A percentile compares a stretch with the other conserved stretches of the same genome.
phyloP scores from a whole-genome alignment of 2,329 filamentous ascomycete genomes.

The Fusarium oligoseptatum region DNA sequence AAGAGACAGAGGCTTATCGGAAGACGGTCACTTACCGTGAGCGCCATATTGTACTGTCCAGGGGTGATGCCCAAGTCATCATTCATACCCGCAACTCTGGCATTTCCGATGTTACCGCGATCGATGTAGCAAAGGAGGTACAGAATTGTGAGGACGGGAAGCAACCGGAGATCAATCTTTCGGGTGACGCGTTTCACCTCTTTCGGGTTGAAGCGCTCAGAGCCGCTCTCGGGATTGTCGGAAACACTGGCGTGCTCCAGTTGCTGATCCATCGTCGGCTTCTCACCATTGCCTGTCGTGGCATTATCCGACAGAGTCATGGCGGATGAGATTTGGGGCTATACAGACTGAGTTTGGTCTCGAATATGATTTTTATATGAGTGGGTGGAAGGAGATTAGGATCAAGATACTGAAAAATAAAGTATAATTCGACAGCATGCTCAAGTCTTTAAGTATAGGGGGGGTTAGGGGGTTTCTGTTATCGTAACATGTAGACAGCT shows the following conservation, averaged over 20 bases:
- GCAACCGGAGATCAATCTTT: background rate
- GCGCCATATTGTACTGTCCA: slow-evolving; percentile 70
- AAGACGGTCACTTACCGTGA: background rate
- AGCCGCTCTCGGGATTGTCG: background rate
- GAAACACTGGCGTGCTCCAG: background rate
- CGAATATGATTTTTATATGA: background rate
- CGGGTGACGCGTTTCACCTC: background rate
- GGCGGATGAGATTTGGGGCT: background rate
- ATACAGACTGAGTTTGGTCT: background rate
- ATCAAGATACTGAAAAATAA: background rate
- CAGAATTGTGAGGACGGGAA: background rate
- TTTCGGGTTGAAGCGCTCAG: background rate
- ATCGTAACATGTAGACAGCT: background rate
- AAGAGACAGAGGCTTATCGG: background rate
- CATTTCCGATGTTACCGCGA: background rate
- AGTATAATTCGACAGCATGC: background rate
- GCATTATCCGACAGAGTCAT: background rate
- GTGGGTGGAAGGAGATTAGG: background rate
- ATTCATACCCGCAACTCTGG: slow-evolving; percentile 40
- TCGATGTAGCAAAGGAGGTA: background rate
- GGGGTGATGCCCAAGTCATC: slow-evolving; percentile 60
- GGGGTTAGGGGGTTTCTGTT: background rate
- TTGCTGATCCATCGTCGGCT: background rate
- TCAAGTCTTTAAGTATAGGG: background rate
- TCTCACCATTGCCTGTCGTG: background rate